Conservation (phyloP, 768 basidiomycete genomes). For the Tulasnella sp. region DNA sequence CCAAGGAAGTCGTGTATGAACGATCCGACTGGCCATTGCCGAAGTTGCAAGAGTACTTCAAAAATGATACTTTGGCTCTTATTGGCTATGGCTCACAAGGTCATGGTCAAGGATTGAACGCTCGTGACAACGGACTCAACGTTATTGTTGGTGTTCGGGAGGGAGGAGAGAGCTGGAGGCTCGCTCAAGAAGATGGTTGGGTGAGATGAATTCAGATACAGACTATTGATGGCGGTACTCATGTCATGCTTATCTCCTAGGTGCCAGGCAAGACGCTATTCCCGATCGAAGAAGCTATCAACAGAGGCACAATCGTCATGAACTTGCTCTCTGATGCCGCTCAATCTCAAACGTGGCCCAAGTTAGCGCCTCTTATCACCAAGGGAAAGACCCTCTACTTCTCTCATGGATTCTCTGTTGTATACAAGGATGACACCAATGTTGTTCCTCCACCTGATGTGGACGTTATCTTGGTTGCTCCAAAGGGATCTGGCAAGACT, state of each 20-base stretch:
- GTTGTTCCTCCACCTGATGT: conserved; percentile 86
- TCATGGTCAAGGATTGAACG: conserved; percentile 96
- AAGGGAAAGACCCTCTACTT: conserved; percentile 99
- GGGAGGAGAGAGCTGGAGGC: conserved; percentile 91
- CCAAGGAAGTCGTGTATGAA: conserved; percentile 87
- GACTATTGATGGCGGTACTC: conserved; percentile 2
- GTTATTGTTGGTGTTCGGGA: conserved; percentile 98
- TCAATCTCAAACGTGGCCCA: conserved; percentile 92
- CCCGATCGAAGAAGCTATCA: conserved; percentile 95
- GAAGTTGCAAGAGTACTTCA: conserved; percentile 99
- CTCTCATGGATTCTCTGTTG: conserved; percentile 98
- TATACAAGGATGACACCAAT: conserved; percentile 94
- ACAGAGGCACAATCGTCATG: conserved; percentile 97
- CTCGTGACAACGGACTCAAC: conserved; percentile 96
- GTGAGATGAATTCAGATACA: too few species aligned
- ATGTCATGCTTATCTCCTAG: conserved; percentile 26
- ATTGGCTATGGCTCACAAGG: conserved; percentile 99
- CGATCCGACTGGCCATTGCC: conserved; percentile 94
- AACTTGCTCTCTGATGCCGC: conserved; percentile 98
- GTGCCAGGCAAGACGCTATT: conserved; percentile 96
- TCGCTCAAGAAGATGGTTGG: conserved; percentile 94
- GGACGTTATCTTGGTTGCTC: conserved; percentile 97
- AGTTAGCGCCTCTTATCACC: conserved; percentile 85
- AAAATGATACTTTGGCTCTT: conserved; percentile 96
- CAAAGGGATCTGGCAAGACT: conserved; percentile 96